Evolutionary conservation across 768 basidiomycete genomes (phyloP), one percentile per base, ranked within the genome.

Genomic region (Panaeolus papilionaceus): DNA sequence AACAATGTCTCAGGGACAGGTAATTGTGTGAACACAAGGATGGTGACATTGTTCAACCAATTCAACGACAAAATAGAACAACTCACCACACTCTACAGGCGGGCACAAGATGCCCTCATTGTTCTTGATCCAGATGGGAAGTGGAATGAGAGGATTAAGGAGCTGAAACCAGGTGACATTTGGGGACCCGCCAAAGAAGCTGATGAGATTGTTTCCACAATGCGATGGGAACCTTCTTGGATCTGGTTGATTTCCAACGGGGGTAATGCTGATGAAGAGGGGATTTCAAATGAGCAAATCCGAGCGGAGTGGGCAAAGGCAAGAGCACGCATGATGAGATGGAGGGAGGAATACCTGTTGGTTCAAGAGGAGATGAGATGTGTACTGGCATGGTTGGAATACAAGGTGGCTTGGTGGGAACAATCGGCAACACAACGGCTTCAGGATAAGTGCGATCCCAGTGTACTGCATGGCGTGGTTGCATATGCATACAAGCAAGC

Each of bases 1-100:
- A n/a, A 70, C 14, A 70, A 77, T 61, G 58, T 74, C n/a, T 65
- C 58, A 7, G 71, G 74, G 8, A 64, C 67, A 0, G 74, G 76
- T 9, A 72, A 76, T 38, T 28, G 63, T 18, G 65, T 71, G 4
- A 76, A 74, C 61, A 78, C 76, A 0, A 51, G 69, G 0, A 67
- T 74, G 20, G 37, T 66, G 2, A 68, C 66, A 2, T 14, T 72
- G 4, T 69, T 75, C 40, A 72, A 61, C 14, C 67, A 66, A 0
- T 40, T 72, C 23, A 44, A 69, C 5, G 38, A 33, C 2, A 66
- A 66, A 20, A 64, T 68, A 9, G 47, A 70, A 12, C 67, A 62
- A 0, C 47, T 61, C 2, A 71, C 69, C 4, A 47, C 67, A 9
- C 4, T 33, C 2, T 62, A 62, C 37, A 5, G 61, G 12, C 37